Evolutionary conservation across 257 asterid species (phyloP), one percentile per base, ranked within the genome.

Genomic region (Primulina eburnea): DNA sequence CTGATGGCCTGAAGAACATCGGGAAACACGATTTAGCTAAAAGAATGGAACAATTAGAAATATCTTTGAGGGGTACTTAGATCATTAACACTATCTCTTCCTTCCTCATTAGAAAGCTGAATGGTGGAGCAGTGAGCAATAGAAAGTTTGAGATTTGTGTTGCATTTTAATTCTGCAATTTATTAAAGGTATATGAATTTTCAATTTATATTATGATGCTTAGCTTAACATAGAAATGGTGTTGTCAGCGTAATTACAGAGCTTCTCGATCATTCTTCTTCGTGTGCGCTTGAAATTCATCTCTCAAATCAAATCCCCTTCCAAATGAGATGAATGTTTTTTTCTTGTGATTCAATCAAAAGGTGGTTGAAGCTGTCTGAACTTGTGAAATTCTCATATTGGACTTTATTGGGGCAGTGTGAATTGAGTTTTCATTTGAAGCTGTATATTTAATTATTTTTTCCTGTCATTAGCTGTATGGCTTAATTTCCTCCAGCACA

Each of bases 1-100:
- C 87, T 11, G 97, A 93, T 64, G 99, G 99, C 64, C 79, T 93
- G 50, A 93, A 90, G 85, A 82, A 89, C 71, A 83, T 92, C 34
- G 99, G 99, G 75, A 90, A 90, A 77, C 96, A 90, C 69, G 96
- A 90, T 80, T 81, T 92, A 68, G 98, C 98, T 55, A 88, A 84
- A 73, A 79, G 87, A 78, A 86, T 92, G 35, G 95, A 88, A 83
- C 97, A 87, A 71, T 68, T 90, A 70, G 97, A 90, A 82, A 83
- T 92, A 80, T 88, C 98, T 60, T 43, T 87, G 21, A 73, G 89
- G 58, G 95, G 97, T 63, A 74, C 71, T 55, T 89, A 83, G 79
- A 79, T 60, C 59, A 28, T 8, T 47, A 12, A 26, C 29, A 12
- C 64, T 30, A 18, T 55, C 71, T 56, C 38, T 73, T 65, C 68